phyloP scores from a whole-genome alignment of 1,139 yeast genomes.

The Blastobotrys serpentis region DNA sequence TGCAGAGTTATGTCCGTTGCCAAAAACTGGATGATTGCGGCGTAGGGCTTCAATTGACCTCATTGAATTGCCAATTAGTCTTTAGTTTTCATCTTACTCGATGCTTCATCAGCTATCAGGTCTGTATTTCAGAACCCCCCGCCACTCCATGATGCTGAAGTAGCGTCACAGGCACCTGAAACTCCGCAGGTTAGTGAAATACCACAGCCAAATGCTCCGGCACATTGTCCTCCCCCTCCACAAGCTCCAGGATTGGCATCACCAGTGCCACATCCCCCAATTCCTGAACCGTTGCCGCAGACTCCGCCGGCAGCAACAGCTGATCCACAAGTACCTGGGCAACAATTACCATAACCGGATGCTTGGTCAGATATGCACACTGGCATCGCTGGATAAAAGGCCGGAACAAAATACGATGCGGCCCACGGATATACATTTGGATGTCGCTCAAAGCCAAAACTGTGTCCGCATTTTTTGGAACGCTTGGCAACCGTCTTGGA shows the following conservation, averaged over 20 bases:
- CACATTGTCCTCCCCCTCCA: not conserved
- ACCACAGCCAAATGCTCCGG: not conserved
- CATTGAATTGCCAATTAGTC: too few species aligned
- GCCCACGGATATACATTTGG: not conserved
- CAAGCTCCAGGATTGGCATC: not conserved
- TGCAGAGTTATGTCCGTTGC: too few species aligned
- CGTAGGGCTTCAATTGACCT: too few species aligned
- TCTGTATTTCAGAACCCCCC: too few species aligned
- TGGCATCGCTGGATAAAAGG: not conserved
- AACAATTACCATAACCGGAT: not conserved
- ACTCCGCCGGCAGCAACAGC: not conserved
- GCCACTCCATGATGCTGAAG: too few species aligned
- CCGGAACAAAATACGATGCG: not conserved
- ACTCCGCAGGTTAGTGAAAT: too few species aligned
- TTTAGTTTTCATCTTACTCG: too few species aligned
- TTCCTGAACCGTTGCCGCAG: not conserved
- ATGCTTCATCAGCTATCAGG: too few species aligned
- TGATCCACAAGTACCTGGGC: not conserved
- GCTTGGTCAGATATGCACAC: not conserved
- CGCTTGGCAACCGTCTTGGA: not conserved
- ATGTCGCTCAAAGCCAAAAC: not conserved
- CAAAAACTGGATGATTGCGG: too few species aligned
- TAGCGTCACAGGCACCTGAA: too few species aligned
- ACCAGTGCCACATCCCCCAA: not conserved
- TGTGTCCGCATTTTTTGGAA: not conserved